A percentile compares a stretch with the other conserved stretches of the same genome.
These are phyloP conservation scores for Zygosaccharomyces kombuchaensis DNA, from an alignment of 805 yeast genomes.

Conservation along the genomic window DNA sequence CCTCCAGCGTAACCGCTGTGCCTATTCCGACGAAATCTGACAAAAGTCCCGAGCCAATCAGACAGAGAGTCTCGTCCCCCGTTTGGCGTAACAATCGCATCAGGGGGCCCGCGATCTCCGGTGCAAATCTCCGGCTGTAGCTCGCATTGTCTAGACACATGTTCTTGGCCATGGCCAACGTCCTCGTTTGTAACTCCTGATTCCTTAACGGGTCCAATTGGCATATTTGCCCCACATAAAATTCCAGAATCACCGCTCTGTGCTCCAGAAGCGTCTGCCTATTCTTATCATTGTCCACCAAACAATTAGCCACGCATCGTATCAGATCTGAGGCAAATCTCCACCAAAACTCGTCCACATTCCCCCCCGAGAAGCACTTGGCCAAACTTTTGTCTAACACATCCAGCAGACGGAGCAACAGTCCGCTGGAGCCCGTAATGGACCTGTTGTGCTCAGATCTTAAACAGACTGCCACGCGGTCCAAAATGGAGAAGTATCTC, in stretches of 20 bases:
- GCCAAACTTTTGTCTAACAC: slow-evolving; percentile 16
- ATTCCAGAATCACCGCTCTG: slow-evolving; percentile 11
- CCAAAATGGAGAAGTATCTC: slow-evolving; percentile 25
- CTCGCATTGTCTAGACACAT: slow-evolving; percentile 24
- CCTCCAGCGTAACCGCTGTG: slow-evolving; percentile 5
- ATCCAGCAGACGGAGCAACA: slow-evolving; percentile 20
- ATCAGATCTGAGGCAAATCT: slow-evolving; percentile 28
- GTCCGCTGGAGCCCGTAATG: slow-evolving; percentile 28
- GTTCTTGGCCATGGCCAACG: slow-evolving; percentile 29
- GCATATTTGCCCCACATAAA: slow-evolving; percentile 20
- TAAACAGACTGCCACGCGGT: slow-evolving; percentile 31
- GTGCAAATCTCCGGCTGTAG: slow-evolving; percentile 16
- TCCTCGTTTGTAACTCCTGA: slow-evolving; percentile 25
- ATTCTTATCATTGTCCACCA: slow-evolving; percentile 33
- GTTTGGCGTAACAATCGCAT: slow-evolving; percentile 11
- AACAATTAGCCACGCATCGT: slow-evolving; percentile 33
- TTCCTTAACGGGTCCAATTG: slow-evolving; percentile 9
- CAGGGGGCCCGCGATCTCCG: slow-evolving; percentile 17
- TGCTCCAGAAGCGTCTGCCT: slow-evolving; percentile 17
- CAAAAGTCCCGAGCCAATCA: slow-evolving; percentile 23
- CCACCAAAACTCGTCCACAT: slow-evolving; percentile 13
- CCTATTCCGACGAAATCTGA: slow-evolving; percentile 18
- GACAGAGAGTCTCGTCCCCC: not conserved
- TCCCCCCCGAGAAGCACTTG: slow-evolving; percentile 12
- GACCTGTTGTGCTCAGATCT: slow-evolving; percentile 31